phyloP scores from a whole-genome alignment of 192 early-diverging fungal species.

The Entomortierella beljakovae region DNA sequence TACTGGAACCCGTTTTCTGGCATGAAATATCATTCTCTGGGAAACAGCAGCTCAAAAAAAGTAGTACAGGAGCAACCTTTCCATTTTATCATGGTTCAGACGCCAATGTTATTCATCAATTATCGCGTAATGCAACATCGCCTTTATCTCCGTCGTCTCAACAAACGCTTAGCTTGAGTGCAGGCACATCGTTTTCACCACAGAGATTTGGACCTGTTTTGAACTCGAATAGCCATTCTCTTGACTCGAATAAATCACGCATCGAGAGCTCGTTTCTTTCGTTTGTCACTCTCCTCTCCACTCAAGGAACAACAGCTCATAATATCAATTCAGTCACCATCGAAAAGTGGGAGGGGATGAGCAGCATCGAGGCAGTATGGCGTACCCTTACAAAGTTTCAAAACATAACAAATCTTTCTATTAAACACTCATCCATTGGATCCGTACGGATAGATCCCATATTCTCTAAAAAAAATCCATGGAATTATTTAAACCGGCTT shows the following conservation, averaged over 20 bases:
- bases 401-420: background rate
- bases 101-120: conserved; percentile 22
- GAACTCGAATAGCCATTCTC: background rate
- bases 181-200: too few species aligned
- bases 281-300: conserved; percentile 9
- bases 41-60: conserved; percentile 3
- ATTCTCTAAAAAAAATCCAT: background rate
- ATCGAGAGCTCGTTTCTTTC: conserved; percentile 18
- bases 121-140: conserved; percentile 8
- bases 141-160: too few species aligned
- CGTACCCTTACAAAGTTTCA: background rate
- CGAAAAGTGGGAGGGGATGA: conserved; percentile 20
- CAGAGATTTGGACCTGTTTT: background rate
- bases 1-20: conserved; percentile 43
- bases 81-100: conserved; percentile 16
- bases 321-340: background rate
- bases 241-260: background rate
- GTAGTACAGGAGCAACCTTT: background rate
- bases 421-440: conserved; percentile 2
- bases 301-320: background rate
- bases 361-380: background rate
- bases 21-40: conserved; percentile 11
- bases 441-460: background rate
- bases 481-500: conserved; percentile 13
- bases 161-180: too few species aligned